Percentiles rank a stretch among this genome's conserved stretches.
Evolutionary conservation across 139 green algal species (phyloP).

Genomic region (Micractinium sp.): DNA sequence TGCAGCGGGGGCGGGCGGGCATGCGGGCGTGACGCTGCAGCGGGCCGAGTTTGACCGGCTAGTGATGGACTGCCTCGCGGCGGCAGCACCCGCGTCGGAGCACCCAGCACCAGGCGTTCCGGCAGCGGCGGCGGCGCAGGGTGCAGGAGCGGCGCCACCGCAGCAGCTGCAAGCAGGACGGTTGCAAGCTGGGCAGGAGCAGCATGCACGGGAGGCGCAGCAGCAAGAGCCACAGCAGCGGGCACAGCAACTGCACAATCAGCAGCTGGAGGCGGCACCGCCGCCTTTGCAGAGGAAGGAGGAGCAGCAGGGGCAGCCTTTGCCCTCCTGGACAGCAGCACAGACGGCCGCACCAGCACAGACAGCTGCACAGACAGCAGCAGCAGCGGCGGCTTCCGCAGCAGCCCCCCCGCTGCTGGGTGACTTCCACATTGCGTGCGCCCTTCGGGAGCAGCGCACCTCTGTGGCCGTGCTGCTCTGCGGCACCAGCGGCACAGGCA

Average conservation of each 20-base stretch:
- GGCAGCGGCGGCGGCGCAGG: not conserved
- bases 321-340: too few species aligned
- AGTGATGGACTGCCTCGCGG: constrained; percentile 43
- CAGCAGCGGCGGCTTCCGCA: not conserved
- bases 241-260: too few species aligned
- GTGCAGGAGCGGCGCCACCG: too few species aligned
- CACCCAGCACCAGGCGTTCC: not conserved
- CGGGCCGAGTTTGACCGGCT: constrained; percentile 45
- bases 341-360: not conserved
- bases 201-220: not conserved
- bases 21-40: constrained; percentile 30
- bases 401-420: not conserved
- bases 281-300: not conserved
- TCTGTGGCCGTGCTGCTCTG: constrained; percentile 45
- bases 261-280: too few species aligned
- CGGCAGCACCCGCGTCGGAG: not conserved
- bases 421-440: constrained; percentile 36
- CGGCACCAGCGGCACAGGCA: constrained; percentile 66
- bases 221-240: not conserved
- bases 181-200: not conserved
- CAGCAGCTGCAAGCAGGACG: not conserved
- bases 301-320: not conserved
- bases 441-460: constrained; percentile 16
- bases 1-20: not conserved
- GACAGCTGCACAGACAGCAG: not conserved